Percentiles rank a stretch among this genome's conserved stretches.
phyloP scores from a whole-genome alignment of 2,329 filamentous ascomycete genomes.

The Aspergillus candidus region DNA sequence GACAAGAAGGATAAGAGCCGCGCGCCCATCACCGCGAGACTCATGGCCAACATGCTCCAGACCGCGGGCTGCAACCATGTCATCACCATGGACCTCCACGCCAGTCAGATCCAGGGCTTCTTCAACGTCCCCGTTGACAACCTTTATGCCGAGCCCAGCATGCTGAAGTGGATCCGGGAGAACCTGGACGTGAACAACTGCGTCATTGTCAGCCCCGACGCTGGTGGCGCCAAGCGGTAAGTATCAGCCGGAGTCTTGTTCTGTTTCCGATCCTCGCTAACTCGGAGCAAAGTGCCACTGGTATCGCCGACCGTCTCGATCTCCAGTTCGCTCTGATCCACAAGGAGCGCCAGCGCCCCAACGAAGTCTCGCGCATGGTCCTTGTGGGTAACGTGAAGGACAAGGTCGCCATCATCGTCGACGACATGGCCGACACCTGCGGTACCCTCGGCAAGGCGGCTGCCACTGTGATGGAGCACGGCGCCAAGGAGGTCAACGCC shows the following conservation, averaged over 20 bases:
- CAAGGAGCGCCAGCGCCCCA: constrained; percentile 87
- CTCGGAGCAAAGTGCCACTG: constrained; percentile 59
- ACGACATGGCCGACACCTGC: constrained; percentile 97
- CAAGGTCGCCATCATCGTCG: constrained; percentile 91
- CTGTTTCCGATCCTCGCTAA: not conserved
- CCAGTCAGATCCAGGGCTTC: constrained; percentile 90
- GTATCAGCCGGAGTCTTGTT: constrained; percentile 11
- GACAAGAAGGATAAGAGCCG: constrained; percentile 97
- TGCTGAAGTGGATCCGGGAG: constrained; percentile 83
- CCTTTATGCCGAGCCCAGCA: constrained; percentile 89
- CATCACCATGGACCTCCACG: constrained; percentile 94
- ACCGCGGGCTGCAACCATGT: constrained; percentile 89
- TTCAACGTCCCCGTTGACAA: constrained; percentile 80
- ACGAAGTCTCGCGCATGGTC: constrained; percentile 88
- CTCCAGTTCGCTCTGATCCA: constrained; percentile 90
- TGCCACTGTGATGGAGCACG: constrained; percentile 77
- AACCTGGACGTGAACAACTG: constrained; percentile 76
- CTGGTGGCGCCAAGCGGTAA: constrained; percentile 83
- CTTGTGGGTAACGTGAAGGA: constrained; percentile 90
- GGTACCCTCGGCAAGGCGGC: constrained; percentile 85
- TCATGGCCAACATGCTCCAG: constrained; percentile 97
- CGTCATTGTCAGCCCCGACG: constrained; percentile 92
- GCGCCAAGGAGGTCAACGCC: constrained; percentile 80
- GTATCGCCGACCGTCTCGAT: constrained; percentile 86
- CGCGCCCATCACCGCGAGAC: constrained; percentile 91